These are phyloP conservation scores for Pascua guehoae DNA, from an alignment of 1,284 basidiomycete genomes.

Conservation along the genomic window DNA sequence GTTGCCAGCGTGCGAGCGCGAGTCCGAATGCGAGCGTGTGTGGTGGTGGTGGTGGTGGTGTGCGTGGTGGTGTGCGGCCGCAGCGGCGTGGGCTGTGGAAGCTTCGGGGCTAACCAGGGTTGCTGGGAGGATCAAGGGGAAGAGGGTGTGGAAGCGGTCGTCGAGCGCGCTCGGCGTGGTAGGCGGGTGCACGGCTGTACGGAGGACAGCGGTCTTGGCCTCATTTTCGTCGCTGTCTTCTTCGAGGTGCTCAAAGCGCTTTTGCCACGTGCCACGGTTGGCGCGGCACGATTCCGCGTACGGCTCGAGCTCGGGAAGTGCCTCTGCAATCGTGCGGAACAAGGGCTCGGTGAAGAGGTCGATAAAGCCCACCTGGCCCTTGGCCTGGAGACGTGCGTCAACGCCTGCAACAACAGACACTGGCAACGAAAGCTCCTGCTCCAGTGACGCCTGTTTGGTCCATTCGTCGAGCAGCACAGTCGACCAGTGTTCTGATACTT, in stretches of 20 bases:
- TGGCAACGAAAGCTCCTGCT: conserved; percentile 69
- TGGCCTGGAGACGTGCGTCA: conserved; percentile 67
- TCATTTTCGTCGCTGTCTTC: conserved; percentile 10
- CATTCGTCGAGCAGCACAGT: conserved; percentile 81
- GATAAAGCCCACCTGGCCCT: conserved; percentile 86
- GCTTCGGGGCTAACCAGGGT: conserved; percentile 16
- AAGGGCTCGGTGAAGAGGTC: conserved; percentile 75
- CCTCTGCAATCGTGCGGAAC: conserved; percentile 66
- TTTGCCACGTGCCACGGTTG: conserved; percentile 66
- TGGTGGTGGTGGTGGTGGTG: no score
- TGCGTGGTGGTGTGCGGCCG: no score
- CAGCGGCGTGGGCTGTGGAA: no score
- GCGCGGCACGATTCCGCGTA: conserved; percentile 62
- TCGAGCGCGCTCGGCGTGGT: conserved; percentile 33
- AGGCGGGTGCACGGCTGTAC: conserved; percentile 26
- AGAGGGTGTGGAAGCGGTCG: conserved; percentile 46
- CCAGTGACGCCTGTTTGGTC: conserved; percentile 77
- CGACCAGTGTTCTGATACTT: conserved; percentile 86
- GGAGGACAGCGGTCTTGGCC: conserved; percentile 10
- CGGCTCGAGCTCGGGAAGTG: conserved; percentile 66
- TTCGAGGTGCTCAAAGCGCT: conserved; percentile 53
- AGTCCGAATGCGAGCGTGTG: no score
- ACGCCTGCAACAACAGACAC: conserved; percentile 62
- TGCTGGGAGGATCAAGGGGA: conserved; percentile 48
- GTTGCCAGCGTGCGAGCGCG: no score